A percentile compares a stretch with the other conserved stretches of the same genome.
Conservation (phyloP, 768 basidiomycete species). For the Tulasnella sp. region DNA sequence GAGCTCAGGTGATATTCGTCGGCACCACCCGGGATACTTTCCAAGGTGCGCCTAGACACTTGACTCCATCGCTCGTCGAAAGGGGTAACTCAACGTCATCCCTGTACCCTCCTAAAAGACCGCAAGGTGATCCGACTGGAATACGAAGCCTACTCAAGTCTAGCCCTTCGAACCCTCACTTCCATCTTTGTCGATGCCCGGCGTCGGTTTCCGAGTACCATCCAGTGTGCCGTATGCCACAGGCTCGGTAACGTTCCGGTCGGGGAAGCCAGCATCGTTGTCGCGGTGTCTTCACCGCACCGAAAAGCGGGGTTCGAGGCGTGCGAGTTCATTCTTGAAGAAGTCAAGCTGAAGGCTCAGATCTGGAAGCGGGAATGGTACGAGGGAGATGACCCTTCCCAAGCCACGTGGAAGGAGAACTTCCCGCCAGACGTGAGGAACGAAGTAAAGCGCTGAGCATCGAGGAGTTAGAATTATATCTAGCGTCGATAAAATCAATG, state of each 20-base stretch:
- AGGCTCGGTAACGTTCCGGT: constrained; percentile 57
- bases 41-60: constrained; percentile 56
- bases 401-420: constrained; percentile 33
- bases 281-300: constrained; percentile 83
- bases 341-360: constrained; percentile 80
- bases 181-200: constrained; percentile 33
- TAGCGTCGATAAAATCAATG: neutral
- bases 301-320: constrained; percentile 75
- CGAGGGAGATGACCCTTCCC: constrained; percentile 56
- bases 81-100: neutral
- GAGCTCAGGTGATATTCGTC: constrained; percentile 76
- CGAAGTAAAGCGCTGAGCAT: neutral
- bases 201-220: constrained; percentile 42
- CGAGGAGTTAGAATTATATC: constrained; percentile 6
- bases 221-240: constrained; percentile 70
- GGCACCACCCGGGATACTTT: constrained; percentile 88
- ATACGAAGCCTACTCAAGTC: constrained; percentile 80
- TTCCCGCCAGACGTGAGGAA: constrained; percentile 2
- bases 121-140: constrained; percentile 69
- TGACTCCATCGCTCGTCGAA: neutral
- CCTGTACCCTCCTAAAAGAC: constrained; percentile 52
- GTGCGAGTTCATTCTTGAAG: constrained; percentile 83
- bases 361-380: constrained; percentile 94
- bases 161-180: constrained; percentile 77
- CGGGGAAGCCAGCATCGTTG: constrained; percentile 80